These are phyloP conservation scores for Trichoderma virens DNA, from an alignment of 495 filamentous ascomycete species.

Conservation along the genomic window DNA sequence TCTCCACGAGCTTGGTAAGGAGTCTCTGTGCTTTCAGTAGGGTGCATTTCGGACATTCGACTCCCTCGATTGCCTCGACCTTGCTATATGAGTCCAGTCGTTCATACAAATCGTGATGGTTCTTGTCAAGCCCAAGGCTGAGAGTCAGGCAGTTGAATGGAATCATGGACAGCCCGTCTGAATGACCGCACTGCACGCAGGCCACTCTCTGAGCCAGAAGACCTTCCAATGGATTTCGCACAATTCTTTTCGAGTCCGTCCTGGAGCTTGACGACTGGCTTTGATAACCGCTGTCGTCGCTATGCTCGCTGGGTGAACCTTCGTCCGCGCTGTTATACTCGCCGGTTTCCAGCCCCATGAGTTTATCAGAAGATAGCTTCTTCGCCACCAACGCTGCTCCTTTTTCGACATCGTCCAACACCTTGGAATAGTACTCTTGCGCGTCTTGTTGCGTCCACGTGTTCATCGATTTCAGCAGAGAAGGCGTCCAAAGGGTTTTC, in stretches of 20 bases:
- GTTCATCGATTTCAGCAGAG: constrained; percentile 75
- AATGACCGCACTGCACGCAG: constrained; percentile 77
- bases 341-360: neutral
- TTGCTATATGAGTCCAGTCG: constrained; percentile 79
- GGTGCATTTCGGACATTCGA: constrained; percentile 89
- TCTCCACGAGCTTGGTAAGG: constrained; percentile 30
- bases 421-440: constrained; percentile 91
- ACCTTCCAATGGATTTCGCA: constrained; percentile 69
- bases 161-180: constrained; percentile 77
- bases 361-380: constrained; percentile 18
- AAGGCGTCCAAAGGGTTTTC: constrained; percentile 66
- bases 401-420: constrained; percentile 79
- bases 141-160: constrained; percentile 94
- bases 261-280: constrained; percentile 25
- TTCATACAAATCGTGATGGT: constrained; percentile 58
- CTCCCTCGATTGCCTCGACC: constrained; percentile 75
- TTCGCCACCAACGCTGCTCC: constrained; percentile 50
- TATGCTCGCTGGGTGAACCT: constrained; percentile 32
- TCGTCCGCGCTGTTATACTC: constrained; percentile 19
- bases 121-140: constrained; percentile 50
- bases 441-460: constrained; percentile 97
- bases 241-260: constrained; percentile 16
- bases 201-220: constrained; percentile 83
- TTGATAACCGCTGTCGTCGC: constrained; percentile 42
- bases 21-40: constrained; percentile 43